Percentiles rank a stretch among this genome's conserved stretches.
phyloP scores from a whole-genome alignment of 148 eudicot genomes.

The Persicaria maculosa region DNA sequence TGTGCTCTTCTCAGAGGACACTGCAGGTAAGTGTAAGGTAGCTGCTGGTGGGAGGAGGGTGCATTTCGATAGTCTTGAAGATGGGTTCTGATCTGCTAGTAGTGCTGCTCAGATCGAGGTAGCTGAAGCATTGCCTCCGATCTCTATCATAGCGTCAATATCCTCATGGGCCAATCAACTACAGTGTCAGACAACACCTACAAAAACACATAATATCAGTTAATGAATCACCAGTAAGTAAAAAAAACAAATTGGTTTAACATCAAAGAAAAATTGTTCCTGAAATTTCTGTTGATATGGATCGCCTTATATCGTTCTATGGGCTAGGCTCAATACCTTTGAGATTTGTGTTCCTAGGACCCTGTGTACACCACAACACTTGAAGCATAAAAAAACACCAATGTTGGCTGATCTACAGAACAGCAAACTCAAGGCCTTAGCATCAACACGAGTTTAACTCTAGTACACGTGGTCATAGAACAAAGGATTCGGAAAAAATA shows the following conservation, averaged over 20 bases:
- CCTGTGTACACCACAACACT: slow-evolving; percentile 92
- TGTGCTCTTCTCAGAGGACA: too few relatives aligned
- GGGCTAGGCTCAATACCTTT: slow-evolving; percentile 37
- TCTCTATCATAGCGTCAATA: slow-evolving; percentile 83
- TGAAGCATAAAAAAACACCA: slow-evolving; percentile 88
- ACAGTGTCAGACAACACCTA: slow-evolving; percentile 93
- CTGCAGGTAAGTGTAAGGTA: too few relatives aligned
- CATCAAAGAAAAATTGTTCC: not conserved
- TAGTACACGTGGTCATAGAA: not conserved
- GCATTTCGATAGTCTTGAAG: too few relatives aligned
- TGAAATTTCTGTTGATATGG: not conserved
- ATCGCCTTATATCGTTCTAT: not conserved
- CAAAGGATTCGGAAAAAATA: not conserved
- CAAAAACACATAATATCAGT: not conserved
- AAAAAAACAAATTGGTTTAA: not conserved
- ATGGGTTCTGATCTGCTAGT: too few relatives aligned
- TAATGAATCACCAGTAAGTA: not conserved
- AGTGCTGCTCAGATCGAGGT: slow-evolving; percentile 91
- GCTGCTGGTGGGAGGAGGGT: too few relatives aligned
- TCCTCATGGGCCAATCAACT: slow-evolving; percentile 93
- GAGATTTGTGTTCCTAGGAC: slow-evolving; percentile 86
- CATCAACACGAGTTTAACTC: not conserved
- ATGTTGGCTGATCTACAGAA: slow-evolving; percentile 82
- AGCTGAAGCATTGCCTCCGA: slow-evolving; percentile 93
- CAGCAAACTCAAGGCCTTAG: not conserved